Evolutionary conservation across 805 yeast genomes (phyloP), one percentile per base, ranked within the genome.

Genomic region (Cyberlindnera petersonii): DNA sequence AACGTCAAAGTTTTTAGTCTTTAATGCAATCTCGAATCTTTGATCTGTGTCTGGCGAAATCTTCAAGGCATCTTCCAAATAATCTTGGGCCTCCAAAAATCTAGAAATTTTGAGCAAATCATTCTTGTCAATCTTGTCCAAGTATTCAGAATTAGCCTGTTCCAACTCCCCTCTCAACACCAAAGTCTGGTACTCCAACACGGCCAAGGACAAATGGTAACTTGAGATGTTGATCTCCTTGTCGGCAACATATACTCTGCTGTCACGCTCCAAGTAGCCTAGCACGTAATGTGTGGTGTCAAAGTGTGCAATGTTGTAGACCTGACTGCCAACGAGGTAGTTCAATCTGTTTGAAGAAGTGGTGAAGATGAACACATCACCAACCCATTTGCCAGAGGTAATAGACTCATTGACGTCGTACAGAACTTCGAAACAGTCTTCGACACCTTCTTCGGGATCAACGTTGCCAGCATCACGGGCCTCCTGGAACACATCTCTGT

Each of bases 81-180:
- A 83, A 17, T 94, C 97, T 65, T 88, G 95, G 48, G 89, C 86
- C 66, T 94, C 98, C 54, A 93, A 74, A 67, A 93, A 93, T 57
- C 96, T 77, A 6, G 98, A 82, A 52, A 93, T 79, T 57, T 87
- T 87, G 50, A 79, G 71, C 53, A 79, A 66, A 52, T 86, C 87
- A 28, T 76, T 72, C 47, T 75, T 76, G 47, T 79, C 82, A 47
- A 80, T 74, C 36, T 71, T 75, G 17, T 84, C 76, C 44, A 82
- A 63, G 35, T 70, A 68, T 22, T 71, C 60, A 48, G 74, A 75
- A 42, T 77, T 80, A 7, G 94, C 87, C 49, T 79, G 83, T 48
- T 88, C 96, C 51, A 89, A 66, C 58, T 94, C 98, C 35, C 97
- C 97, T 60, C 98, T 82, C 64, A 91, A 72, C 4, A 91, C 96